Evolutionary conservation across 176 grass and related monocot genomes (phyloP), one percentile per base, ranked within the genome.

Genomic region (Lolium multiflorum): DNA sequence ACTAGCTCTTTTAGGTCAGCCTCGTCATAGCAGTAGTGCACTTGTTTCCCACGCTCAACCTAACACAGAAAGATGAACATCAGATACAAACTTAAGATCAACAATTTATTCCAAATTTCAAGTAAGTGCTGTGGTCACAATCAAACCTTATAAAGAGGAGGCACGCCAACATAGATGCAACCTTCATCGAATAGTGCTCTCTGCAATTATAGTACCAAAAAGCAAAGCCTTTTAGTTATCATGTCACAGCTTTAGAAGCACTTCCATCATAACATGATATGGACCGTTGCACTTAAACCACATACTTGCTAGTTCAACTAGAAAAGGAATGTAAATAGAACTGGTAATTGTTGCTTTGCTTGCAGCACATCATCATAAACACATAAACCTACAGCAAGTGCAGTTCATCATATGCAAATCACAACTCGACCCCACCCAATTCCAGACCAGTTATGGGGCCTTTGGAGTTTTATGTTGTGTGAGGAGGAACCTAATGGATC

Each of bases 11-110:
- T 99, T 21, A 96, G 94, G 71, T 92, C 94, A 31, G 63, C 52
- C 60, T 96, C 97, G 78, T 99, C 89, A 78, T 96, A 99, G 87
- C 94, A 96, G 31, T 99, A 99, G 69, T 96, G 89, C 18, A 44
- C 89, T 88, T 94, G 97, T 92, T 99, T 99, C 56, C 97, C 97
- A 84, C 90, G 94, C 52, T 99, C 97, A 85, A 99, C 90, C 97
- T 99, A 87, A 81, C 67, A 89, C 44, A 46, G 7, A 24, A 78
- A 55, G 49, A 94, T 59, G 77, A 20, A 78, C 26, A 83, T 74
- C 3, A 80, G 69, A 58, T 83, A 20, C 62, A 59, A 54, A 64
- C 17, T 56, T 67, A 80, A 78, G 35, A 84, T 63, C 8, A 56
- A 65, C 28, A 79, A 0, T 21, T 71, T 7, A 46, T 60, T 80